Evolutionary conservation across 306 rosid species (phyloP), one percentile per base, ranked within the genome.

Genomic region (Oemleria cerasiformis): DNA sequence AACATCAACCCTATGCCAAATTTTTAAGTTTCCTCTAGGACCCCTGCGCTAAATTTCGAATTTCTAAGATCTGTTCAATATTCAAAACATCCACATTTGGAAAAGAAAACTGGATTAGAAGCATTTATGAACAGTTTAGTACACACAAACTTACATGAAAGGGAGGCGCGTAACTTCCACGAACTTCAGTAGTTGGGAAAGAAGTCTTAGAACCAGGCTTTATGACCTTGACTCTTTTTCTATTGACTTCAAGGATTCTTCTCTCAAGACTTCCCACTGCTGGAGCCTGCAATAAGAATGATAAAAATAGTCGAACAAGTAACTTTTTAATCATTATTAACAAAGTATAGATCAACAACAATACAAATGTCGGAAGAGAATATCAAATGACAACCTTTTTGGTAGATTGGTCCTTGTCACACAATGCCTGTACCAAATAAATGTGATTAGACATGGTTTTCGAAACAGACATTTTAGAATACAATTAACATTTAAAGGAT

Each of bases 121-220:
- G 65, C 44, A 7, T 6, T 47, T n/a, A 36, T n/a, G 19, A 9
- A 8, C 15, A 23, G 58, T 19, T 30, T 53, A 43, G 60, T 39
- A 5, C 36, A 62, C 40, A 58, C 39, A 77, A 62, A 81, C 97
- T 84, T 81, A 94, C 98, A 78, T 94, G 98, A 76, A 94, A 94
- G 5, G 98, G 98, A 80, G 98, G 98, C 41, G 95, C 81, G 70
- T 91, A 94, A 77, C 75, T 91, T 73, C 98, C 98, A 25, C 98
- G 98, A 43, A 91, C 78, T 84, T 94, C 98, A 16, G 97, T 94
- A 21, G 86, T 81, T 50, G 98, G 97, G 80, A 94, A 94, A 74
- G 94, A 91, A 73, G 96, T 89, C 80, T 91, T 94, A 5, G 97
- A 88, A 72, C 97, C 98, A 39, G 98, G 97, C 79, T 94, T 94